These are phyloP conservation scores for Ceratobasidium sp. DNA, from an alignment of 1,284 basidiomycete species.

Conservation along the genomic window DNA sequence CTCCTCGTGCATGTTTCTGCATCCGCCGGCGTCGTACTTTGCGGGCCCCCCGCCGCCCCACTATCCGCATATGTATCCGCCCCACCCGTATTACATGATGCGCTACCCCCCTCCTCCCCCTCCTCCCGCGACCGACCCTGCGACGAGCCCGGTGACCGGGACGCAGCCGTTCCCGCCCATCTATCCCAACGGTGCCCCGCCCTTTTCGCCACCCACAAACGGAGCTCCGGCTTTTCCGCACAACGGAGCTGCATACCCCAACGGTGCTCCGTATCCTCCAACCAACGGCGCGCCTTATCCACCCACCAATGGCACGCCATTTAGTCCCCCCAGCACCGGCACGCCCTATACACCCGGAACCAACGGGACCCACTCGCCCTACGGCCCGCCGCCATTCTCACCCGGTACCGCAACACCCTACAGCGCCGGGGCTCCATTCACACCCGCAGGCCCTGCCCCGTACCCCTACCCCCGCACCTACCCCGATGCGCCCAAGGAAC, in stretches of 20 bases:
- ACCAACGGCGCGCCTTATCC: constrained; percentile 29
- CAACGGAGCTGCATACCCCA: constrained; percentile 3
- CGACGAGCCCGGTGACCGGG: constrained; percentile 41
- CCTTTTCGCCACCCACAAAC: constrained; percentile 24
- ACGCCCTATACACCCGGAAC: constrained; percentile 22
- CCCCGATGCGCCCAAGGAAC: constrained; percentile 30
- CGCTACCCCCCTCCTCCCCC: constrained; percentile 55
- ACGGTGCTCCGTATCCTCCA: constrained; percentile 13
- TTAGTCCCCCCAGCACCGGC: neutral
- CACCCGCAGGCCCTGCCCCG: constrained; percentile 11
- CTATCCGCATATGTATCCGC: constrained; percentile 70
- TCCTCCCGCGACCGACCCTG: constrained; percentile 67
- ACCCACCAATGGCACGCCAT: constrained; percentile 19
- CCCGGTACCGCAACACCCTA: constrained; percentile 21
- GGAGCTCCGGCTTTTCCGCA: neutral
- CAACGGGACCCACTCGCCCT: constrained; percentile 20
- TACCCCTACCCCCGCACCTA: constrained; percentile 8
- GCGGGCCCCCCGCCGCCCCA: constrained; percentile 69
- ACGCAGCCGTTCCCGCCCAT: constrained; percentile 24
- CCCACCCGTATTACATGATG: constrained; percentile 51
- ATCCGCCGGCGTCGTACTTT: constrained; percentile 76
- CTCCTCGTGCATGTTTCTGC: constrained; percentile 80
- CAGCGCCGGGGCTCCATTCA: constrained; percentile 13
- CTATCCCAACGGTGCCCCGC: constrained; percentile 30
- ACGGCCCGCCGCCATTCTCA: constrained; percentile 21